A percentile compares a stretch with the other conserved stretches of the same genome.
Conservation (phyloP, 768 basidiomycete species). For the Mycena haematopus region DNA sequence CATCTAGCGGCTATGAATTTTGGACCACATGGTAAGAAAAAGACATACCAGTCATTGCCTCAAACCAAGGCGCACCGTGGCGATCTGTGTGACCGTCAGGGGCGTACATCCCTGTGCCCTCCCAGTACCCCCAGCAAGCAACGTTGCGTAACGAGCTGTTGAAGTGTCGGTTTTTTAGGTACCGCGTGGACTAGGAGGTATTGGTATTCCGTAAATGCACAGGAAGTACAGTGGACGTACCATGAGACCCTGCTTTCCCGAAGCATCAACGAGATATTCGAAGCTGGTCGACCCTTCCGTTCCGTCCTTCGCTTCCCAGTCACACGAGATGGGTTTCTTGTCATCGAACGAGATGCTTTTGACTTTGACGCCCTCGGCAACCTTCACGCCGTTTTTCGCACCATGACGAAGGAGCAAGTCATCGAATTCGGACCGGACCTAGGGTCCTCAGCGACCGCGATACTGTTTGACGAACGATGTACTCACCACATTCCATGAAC, state of each 20-base stretch:
- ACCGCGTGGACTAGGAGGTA: constrained; percentile 3
- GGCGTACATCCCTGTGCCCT: constrained; percentile 2
- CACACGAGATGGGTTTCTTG: neutral
- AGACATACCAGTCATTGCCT: constrained; percentile 37
- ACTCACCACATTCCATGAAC: constrained; percentile 46
- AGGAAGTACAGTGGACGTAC: neutral
- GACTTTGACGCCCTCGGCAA: constrained; percentile 32
- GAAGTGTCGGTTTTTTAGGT: constrained; percentile 8
- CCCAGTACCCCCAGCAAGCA: constrained; percentile 21
- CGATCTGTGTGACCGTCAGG: constrained; percentile 1
- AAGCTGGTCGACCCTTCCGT: neutral
- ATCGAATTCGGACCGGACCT: constrained; percentile 31
- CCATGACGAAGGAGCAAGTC: constrained; percentile 36
- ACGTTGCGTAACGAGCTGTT: constrained; percentile 8
- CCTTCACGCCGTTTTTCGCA: constrained; percentile 23
- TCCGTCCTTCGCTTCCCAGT: neutral
- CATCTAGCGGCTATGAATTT: constrained; percentile 40
- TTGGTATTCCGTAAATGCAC: neutral
- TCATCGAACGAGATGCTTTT: constrained; percentile 14
- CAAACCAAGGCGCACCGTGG: constrained; percentile 25
- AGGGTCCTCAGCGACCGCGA: neutral
- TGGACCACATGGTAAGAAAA: neutral
- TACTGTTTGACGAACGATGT: neutral
- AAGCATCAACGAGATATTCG: constrained; percentile 17
- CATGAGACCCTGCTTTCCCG: constrained; percentile 4